A percentile compares a stretch with the other conserved stretches of the same genome.
These are phyloP conservation scores for Suillus clintonianus DNA, from an alignment of 768 basidiomycete genomes.

Conservation along the genomic window DNA sequence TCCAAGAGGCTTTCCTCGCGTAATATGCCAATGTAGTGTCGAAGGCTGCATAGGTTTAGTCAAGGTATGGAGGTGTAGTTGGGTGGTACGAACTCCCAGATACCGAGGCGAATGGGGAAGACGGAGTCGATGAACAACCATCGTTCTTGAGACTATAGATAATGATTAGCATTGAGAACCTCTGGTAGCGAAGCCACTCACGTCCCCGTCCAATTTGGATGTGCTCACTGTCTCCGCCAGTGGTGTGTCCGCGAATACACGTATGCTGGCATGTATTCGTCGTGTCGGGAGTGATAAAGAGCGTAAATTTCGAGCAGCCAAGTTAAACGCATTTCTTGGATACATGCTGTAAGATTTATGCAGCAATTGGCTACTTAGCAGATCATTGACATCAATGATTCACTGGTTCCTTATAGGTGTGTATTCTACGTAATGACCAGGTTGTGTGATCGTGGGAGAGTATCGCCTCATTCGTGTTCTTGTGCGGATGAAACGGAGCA, in stretches of 20 bases:
- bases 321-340: constrained; percentile 11
- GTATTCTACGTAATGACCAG: not conserved
- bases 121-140: constrained; percentile 79
- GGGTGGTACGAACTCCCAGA: constrained; percentile 64
- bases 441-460: constrained; percentile 10
- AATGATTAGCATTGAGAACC: not conserved
- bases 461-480: constrained; percentile 11
- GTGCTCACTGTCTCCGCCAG: constrained; percentile 19
- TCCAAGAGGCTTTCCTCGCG: constrained; percentile 60
- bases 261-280: not conserved
- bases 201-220: not conserved
- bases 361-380: not conserved
- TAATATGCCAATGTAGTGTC: constrained; percentile 62
- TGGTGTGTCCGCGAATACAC: not conserved
- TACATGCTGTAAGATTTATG: constrained; percentile 14
- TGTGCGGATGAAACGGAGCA: constrained; percentile 12
- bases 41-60: constrained; percentile 46
- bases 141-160: constrained; percentile 38
- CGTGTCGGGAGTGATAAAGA: constrained; percentile 5
- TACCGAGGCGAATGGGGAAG: constrained; percentile 70
- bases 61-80: constrained; percentile 4
- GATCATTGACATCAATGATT: not conserved
- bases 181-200: not conserved
- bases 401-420: not conserved
- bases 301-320: constrained; percentile 3